phyloP scores from a whole-genome alignment of 306 rosid genomes.

The Vicia sativa region DNA sequence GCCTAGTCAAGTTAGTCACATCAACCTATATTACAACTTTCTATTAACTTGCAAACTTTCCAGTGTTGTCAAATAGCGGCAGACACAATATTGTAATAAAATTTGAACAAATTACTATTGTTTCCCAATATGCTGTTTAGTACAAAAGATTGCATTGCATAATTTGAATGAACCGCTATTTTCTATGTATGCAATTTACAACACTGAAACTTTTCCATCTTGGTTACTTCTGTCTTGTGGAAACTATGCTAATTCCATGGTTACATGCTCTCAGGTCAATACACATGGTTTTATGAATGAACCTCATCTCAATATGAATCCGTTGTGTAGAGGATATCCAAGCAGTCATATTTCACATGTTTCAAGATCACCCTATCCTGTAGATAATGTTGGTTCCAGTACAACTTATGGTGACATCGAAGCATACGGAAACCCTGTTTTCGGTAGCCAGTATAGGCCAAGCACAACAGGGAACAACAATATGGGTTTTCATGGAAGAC shows the following conservation, averaged over 20 bases:
- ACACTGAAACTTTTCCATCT: neutral
- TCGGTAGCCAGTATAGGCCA: slow-evolving; percentile 27
- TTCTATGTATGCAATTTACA: too few species aligned
- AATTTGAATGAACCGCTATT: too few species aligned
- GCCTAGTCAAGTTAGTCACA: slow-evolving; percentile 45
- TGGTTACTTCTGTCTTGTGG: slow-evolving; percentile 4
- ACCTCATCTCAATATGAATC: slow-evolving; percentile 29
- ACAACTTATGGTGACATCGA: slow-evolving; percentile 11
- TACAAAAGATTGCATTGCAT: too few species aligned
- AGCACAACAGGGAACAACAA: neutral
- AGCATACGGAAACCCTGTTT: slow-evolving; percentile 21
- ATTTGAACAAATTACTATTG: too few species aligned
- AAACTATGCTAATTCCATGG: slow-evolving; percentile 21
- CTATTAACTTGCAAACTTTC: neutral
- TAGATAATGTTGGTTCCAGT: slow-evolving; percentile 32
- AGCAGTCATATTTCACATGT: slow-evolving; percentile 35
- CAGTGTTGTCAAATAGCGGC: too few species aligned
- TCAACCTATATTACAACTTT: neutral
- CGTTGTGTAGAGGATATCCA: slow-evolving; percentile 34
- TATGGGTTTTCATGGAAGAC: slow-evolving; percentile 13
- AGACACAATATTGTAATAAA: too few species aligned
- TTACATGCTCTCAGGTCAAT: slow-evolving; percentile 30
- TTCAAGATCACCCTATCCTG: slow-evolving; percentile 26
- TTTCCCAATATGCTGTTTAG: too few species aligned
- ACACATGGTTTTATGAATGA: slow-evolving; percentile 13